Evolutionary conservation across 768 basidiomycete species (phyloP).

Genomic region (Auricularia sp.): DNA sequence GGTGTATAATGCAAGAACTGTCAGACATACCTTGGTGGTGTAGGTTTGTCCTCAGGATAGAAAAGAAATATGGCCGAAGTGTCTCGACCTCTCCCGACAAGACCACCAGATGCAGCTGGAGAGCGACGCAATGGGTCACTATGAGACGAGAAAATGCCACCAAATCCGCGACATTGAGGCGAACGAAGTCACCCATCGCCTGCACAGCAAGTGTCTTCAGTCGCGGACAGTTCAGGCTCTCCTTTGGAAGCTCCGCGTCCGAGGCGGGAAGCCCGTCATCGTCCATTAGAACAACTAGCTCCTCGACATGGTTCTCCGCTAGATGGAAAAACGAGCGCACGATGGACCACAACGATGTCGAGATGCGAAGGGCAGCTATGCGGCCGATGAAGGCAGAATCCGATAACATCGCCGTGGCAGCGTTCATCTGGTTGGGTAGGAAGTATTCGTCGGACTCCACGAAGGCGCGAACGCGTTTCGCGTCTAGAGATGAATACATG

Average conservation of each 20-base stretch:
- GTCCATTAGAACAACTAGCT: neutral
- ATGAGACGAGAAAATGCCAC: neutral
- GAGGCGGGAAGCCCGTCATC: neutral
- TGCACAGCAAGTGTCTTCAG: neutral
- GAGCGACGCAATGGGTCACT: neutral
- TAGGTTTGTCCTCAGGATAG: too few relatives aligned
- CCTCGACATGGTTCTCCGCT: neutral
- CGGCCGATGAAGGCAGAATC: neutral
- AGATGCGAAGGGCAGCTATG: neutral
- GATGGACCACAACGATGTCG: neutral
- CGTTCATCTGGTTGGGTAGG: neutral
- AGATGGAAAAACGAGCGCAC: neutral
- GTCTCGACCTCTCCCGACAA: neutral
- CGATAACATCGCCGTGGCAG: neutral
- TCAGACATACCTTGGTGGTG: too few relatives aligned
- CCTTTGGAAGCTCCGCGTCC: neutral
- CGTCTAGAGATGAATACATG: neutral
- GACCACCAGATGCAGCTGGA: neutral
- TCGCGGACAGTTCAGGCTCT: neutral
- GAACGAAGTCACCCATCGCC: neutral
- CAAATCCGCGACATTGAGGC: neutral
- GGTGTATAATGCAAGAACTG: too few relatives aligned
- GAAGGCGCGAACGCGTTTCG: neutral
- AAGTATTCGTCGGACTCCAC: neutral
- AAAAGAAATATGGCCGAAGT: neutral